Evolutionary conservation across 1,284 basidiomycete genomes (phyloP).

Genomic region (Marasmius fiardii): DNA sequence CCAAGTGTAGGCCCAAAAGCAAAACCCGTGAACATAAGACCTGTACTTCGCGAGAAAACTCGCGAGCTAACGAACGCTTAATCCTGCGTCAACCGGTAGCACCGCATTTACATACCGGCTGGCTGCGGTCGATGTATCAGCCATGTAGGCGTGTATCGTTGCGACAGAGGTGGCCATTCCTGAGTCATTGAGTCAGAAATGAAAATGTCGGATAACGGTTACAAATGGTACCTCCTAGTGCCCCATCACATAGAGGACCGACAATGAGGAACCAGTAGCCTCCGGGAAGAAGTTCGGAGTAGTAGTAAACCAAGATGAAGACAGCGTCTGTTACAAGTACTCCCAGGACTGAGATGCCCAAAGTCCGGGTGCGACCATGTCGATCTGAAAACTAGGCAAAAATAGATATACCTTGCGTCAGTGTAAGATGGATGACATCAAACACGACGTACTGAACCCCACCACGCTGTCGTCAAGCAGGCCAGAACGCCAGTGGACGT

Average conservation of each 20-base stretch:
- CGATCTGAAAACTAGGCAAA: constrained; percentile 69
- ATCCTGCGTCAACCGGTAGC: no score
- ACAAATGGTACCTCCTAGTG: constrained; percentile 61
- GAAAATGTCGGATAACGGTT: not conserved
- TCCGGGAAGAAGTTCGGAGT: constrained; percentile 62
- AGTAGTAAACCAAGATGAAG: constrained; percentile 65
- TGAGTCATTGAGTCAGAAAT: constrained; percentile 21
- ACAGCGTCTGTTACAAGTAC: constrained; percentile 62
- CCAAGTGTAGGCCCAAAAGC: constrained; percentile 61
- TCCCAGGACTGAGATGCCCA: constrained; percentile 64
- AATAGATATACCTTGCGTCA: not conserved
- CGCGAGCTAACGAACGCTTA: constrained; percentile 40
- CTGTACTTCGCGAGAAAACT: constrained; percentile 59
- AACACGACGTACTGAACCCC: constrained; percentile 69
- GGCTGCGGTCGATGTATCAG: constrained; percentile 52
- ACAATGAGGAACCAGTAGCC: constrained; percentile 83
- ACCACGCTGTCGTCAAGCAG: constrained; percentile 80
- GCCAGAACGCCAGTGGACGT: constrained; percentile 70
- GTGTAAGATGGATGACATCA: not conserved
- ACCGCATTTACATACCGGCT: constrained; percentile 47
- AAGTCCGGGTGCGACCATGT: constrained; percentile 65
- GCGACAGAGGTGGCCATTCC: constrained; percentile 48
- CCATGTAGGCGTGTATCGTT: constrained; percentile 58
- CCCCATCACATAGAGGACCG: constrained; percentile 72
- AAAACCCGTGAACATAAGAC: constrained; percentile 32